These are phyloP conservation scores for Viola pubescens DNA, from an alignment of 441 rosid species.

Conservation along the genomic window DNA sequence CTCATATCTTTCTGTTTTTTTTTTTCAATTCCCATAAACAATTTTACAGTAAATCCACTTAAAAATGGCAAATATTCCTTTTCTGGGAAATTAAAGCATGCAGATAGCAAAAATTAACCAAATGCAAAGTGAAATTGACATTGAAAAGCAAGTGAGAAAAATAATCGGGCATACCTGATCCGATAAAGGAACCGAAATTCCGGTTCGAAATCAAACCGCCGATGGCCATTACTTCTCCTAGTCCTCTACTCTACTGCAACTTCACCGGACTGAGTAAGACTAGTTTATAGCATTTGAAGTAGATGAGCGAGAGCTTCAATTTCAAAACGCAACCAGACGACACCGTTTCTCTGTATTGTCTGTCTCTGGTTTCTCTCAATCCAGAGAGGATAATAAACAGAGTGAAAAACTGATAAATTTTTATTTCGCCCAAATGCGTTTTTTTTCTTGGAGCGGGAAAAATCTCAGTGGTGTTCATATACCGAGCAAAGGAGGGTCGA, in stretches of 20 bases:
- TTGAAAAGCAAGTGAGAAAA: too few species aligned
- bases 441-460: conserved; percentile 47
- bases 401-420: conserved; percentile 7
- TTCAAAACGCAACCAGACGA: conserved; percentile 1
- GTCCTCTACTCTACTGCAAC: neutral
- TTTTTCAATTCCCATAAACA: too few species aligned
- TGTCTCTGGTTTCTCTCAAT: conserved; percentile 3
- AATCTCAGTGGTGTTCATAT: conserved; percentile 34
- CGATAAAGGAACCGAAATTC: conserved; percentile 51
- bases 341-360: conserved; percentile 7
- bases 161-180: conserved; percentile 40
- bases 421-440: too few species aligned
- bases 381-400: conserved; percentile 26
- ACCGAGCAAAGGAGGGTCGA: conserved; percentile 46
- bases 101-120: neutral
- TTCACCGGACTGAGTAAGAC: conserved; percentile 9
- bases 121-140: neutral
- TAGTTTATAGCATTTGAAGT: conserved; percentile 22
- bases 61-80: too few species aligned
- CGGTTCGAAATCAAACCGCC: conserved; percentile 71
- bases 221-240: conserved; percentile 47
- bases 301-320: conserved; percentile 17
- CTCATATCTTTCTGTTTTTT: too few species aligned
- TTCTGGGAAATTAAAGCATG: too few species aligned
- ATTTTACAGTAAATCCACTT: too few species aligned